Evolutionary conservation across 345 rosid species (phyloP), one percentile per base, ranked within the genome.

Genomic region (Dimocarpus longan): DNA sequence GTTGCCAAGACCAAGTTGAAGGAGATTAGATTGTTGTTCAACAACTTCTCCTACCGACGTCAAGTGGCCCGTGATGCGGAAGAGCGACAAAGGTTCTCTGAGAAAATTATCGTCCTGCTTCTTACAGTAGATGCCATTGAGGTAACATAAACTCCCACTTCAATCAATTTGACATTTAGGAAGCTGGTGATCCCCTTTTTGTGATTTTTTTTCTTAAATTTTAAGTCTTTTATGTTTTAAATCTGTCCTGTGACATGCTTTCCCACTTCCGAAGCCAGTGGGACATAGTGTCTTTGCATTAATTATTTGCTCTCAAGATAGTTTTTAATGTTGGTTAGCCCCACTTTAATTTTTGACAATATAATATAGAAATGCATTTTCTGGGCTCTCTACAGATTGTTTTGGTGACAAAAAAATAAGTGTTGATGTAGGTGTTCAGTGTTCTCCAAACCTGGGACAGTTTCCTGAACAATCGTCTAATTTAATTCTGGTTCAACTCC

Each of bases 101-200:
- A 94, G 74, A 94, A 84, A 82, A 93, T 97, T 62, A 94, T 97
- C 71, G 98, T 97, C 21, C 89, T 97, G 79, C 98, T 96, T 39
- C 98, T 94, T 44, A 92, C 98, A 0, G 95, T 92, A 78, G 99
- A 94, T 82, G 93, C 95, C 88, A 92, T 93, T 80, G 98, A 97
- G 98, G 99, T 97, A 92, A 80, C 32, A 22, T 5, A 7, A 21
- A 50, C 28, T 42, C 39, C 0, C 6, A 42, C 37, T 10, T 59
- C 6, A 26, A 5, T 22, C 5, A 26, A 60, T 22, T 44, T 18
- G 62, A 65, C 26, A 42, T 52, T 56, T 22, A 9, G 5, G 26
- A 44, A 68, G 70, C 28, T n/a, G 24, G 8, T 67, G 5, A n/a
- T 12, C 7, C 4, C 21, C 46, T 16, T 19, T 8, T 37, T 54